Conservation (phyloP, 148 eudicot genomes). For the Heliosperma pusillum region DNA sequence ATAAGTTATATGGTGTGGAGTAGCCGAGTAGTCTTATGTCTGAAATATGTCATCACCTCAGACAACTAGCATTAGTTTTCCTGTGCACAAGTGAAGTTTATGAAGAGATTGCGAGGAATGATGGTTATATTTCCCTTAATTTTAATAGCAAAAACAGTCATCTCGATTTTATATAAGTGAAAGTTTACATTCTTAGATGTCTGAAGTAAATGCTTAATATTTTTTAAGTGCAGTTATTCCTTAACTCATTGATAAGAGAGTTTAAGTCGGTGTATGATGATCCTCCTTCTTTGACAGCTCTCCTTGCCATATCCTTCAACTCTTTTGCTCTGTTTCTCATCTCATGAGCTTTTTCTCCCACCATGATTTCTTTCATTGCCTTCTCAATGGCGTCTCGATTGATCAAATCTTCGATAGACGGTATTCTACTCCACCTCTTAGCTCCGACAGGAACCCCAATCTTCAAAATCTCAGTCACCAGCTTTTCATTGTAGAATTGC, state of each 20-base stretch:
- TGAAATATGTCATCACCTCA: neutral
- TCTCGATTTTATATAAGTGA: neutral
- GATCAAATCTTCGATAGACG: neutral
- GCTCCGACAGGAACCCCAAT: constrained; percentile 35
- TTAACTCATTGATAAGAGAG: constrained; percentile 3
- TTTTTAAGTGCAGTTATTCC: neutral
- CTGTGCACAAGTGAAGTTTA: too few species aligned
- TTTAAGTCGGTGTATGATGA: constrained; percentile 10
- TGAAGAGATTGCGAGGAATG: neutral
- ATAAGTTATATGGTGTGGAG: neutral
- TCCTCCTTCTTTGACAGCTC: constrained; percentile 27
- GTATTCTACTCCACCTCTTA: constrained; percentile 11
- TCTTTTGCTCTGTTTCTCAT: constrained; percentile 26
- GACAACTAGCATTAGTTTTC: neutral
- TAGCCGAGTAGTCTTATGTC: neutral
- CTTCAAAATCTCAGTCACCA: constrained; percentile 30
- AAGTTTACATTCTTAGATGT: neutral
- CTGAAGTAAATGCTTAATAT: neutral
- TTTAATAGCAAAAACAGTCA: neutral
- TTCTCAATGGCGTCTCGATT: constrained; percentile 17
- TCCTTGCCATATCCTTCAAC: constrained; percentile 34
- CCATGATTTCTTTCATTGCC: constrained; percentile 34
- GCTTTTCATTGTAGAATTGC: constrained; percentile 37
- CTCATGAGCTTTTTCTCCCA: constrained; percentile 31
- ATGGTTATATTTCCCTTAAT: neutral